These are phyloP conservation scores for Pseudozyma tsukubaensis DNA, from an alignment of 1,284 basidiomycete genomes.

Conservation along the genomic window DNA sequence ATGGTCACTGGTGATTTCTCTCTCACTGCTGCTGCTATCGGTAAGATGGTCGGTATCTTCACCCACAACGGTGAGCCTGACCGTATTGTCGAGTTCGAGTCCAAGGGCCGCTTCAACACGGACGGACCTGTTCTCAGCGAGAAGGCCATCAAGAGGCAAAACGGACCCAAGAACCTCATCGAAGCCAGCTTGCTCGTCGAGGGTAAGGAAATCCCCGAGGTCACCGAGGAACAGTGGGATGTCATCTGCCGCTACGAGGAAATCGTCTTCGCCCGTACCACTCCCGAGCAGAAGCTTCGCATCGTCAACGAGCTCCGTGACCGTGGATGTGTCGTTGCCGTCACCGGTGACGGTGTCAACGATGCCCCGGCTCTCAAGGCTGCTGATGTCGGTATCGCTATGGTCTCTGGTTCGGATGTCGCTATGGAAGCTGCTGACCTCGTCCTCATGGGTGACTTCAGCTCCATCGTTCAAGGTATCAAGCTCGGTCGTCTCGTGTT, in stretches of 20 bases:
- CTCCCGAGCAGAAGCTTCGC: conserved; percentile 77
- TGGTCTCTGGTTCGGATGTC: conserved; percentile 71
- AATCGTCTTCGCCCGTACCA: conserved; percentile 80
- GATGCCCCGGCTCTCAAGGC: conserved; percentile 74
- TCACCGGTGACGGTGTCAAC: conserved; percentile 79
- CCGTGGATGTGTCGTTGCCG: conserved; percentile 73
- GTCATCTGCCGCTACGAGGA: conserved; percentile 74
- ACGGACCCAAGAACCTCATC: conserved; percentile 37
- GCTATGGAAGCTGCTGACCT: conserved; percentile 66
- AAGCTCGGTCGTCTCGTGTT: conserved; percentile 75
- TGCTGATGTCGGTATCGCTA: conserved; percentile 72
- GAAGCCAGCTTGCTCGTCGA: conserved; percentile 40
- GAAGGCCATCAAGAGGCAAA: conserved; percentile 35
- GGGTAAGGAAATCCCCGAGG: conserved; percentile 39
- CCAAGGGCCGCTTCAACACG: conserved; percentile 20
- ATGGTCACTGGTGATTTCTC: conserved; percentile 79
- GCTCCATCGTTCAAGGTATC: conserved; percentile 58
- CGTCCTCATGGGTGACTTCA: conserved; percentile 59
- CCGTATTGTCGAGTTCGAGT: conserved; percentile 69
- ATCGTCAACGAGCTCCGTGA: conserved; percentile 77
- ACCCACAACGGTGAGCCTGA: conserved; percentile 68
- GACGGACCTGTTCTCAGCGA: conserved; percentile 43
- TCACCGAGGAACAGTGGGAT: conserved; percentile 70
- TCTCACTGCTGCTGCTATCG: conserved; percentile 75
- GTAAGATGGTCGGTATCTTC: conserved; percentile 75